Evolutionary conservation across 352 stramenopile species (phyloP), one percentile per base, ranked within the genome.

Genomic region (Pythium coloratum): DNA sequence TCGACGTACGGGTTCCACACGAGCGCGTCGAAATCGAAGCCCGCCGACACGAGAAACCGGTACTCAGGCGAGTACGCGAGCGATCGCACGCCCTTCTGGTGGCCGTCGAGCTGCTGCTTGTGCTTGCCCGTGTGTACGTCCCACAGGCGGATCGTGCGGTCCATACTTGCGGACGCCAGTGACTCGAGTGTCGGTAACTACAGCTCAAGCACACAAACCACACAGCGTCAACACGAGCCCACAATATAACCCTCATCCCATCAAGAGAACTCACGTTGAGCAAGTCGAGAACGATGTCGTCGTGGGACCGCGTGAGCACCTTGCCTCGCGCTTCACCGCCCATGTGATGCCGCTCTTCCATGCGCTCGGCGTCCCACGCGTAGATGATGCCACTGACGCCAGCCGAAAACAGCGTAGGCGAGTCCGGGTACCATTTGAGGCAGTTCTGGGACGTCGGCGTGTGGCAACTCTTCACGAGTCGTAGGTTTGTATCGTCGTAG

Each of bases 1-100:
- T 94, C 84, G 1, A 96, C 86, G 73, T 96, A 96, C 28, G 90
- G 90, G 59, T 96, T 97, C 89, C 90, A 97, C 24, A 97, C 88
- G 8, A 94, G 72, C 47, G 84, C 88, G 55, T 97, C 86, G 54
- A 95, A 96, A 62, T 97, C 90, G 67, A 97, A 96, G 9, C 89
- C 89, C 4, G 82, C 90, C 14, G 81, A 93, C 24, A 96, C 84
- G 16, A 97, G 80, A 62, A 96, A 95, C 10, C 87, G 75, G 62
- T 96, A 96, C 62, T 96, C 88, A 49, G 84, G 73, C 12, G 80
- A 94, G 70, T 95, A 97, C 33, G 86, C 82, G 7, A 97, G 76
- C 20, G 84, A 76, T 0, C 81, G 76, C 18, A 97, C 87, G 20
- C 90, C 90, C 62, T 96, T 96, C 12, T 74, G 60, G 62, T 97